phyloP scores from a whole-genome alignment of 192 early-diverging fungal species.

The Phycomyces nitens region DNA sequence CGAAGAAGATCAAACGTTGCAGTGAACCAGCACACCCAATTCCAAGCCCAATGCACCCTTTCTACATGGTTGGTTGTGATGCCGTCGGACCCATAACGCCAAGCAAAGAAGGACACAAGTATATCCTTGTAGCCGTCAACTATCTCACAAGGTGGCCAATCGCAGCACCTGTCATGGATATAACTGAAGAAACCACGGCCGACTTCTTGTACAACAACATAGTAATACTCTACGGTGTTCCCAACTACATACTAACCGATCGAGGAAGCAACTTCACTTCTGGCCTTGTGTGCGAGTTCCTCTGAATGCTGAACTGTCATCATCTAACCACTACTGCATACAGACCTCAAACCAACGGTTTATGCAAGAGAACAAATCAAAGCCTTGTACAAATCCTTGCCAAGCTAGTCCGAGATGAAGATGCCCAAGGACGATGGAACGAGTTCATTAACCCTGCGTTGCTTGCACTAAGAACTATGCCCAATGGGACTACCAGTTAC shows the following conservation, averaged over 20 bases:
- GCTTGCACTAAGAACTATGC: constrained; percentile 8
- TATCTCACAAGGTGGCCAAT: constrained; percentile 29
- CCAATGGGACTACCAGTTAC: constrained; percentile 6
- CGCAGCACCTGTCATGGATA: constrained; percentile 6
- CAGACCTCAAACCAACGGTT: constrained; percentile 21
- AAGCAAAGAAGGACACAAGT: constrained; percentile 1
- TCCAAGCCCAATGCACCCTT: background rate
- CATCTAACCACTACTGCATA: constrained; percentile 14
- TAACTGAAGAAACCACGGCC: background rate
- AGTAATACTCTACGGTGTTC: constrained; percentile 3
- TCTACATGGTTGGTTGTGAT: constrained; percentile 16
- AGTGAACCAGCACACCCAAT: background rate
- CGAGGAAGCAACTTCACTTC: constrained; percentile 15
- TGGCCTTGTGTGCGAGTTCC: background rate
- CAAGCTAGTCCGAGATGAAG: constrained; percentile 7
- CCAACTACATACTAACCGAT: constrained; percentile 15
- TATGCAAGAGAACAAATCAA: constrained; percentile 19
- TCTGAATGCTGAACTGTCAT: background rate
- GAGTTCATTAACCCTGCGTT: background rate
- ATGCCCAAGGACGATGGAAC: constrained; percentile 1
- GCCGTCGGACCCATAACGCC: background rate
- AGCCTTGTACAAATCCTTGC: constrained; percentile 16
- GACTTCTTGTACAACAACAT: constrained; percentile 3
- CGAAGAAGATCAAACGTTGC: background rate
- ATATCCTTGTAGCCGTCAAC: constrained; percentile 25